Evolutionary conservation across 202 grass and related monocot genomes (phyloP).

Genomic region (Thinopyrum obtusiflorum): DNA sequence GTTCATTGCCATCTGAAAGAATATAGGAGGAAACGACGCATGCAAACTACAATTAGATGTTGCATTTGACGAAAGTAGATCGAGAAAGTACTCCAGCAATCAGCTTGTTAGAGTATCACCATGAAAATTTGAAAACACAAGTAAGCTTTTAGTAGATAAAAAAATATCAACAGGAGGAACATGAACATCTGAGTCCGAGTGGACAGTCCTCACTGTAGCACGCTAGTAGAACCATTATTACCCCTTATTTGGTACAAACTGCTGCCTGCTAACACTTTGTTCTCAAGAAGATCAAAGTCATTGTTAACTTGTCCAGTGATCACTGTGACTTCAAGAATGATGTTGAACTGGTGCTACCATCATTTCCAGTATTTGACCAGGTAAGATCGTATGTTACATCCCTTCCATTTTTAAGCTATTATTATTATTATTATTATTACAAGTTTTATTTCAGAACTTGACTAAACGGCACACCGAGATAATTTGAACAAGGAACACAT

Average conservation of each 20-base stretch:
- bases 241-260: not conserved
- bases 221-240: not conserved
- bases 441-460: not conserved
- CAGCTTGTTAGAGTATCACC: not conserved
- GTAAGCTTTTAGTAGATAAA: not conserved
- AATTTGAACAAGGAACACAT: not conserved
- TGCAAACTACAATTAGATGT: not conserved
- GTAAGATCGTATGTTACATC: not conserved
- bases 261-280: not conserved
- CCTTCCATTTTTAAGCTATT: not conserved
- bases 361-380: conserved; percentile 8
- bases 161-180: not conserved
- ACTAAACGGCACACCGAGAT: not conserved
- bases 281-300: not conserved
- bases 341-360: conserved; percentile 1
- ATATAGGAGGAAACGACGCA: not conserved
- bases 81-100: not conserved
- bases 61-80: conserved; percentile 15
- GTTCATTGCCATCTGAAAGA: not conserved
- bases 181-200: not conserved
- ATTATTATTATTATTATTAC: not conserved
- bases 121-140: not conserved
- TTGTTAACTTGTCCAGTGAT: not conserved
- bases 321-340: not conserved
- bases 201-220: not conserved